A percentile compares a stretch with the other conserved stretches of the same genome.
Evolutionary conservation across 1,284 basidiomycete genomes (phyloP).

Genomic region (Marasmius fiardii): DNA sequence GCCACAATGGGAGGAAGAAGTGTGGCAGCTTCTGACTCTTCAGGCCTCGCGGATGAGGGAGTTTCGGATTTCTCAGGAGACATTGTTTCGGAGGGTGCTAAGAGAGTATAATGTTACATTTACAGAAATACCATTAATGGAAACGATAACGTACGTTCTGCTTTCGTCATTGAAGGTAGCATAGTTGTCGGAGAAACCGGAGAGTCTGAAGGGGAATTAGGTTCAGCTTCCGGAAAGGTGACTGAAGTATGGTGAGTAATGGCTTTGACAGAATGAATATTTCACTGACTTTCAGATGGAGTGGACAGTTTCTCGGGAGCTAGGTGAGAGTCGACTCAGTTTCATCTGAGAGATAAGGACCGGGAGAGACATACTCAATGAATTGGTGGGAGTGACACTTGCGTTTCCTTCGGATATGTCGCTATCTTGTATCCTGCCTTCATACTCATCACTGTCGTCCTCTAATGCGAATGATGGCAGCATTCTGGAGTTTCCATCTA

Average conservation of each 20-base stretch:
- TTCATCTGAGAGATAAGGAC: background rate
- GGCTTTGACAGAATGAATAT: no score
- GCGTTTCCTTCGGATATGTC: slow-evolving; percentile 6
- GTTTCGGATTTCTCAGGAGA: background rate
- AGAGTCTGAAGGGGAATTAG: background rate
- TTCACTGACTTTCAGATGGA: background rate
- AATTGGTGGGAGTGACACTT: slow-evolving; percentile 4
- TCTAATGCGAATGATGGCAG: slow-evolving; percentile 26
- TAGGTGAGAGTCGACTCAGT: background rate
- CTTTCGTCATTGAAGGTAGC: background rate
- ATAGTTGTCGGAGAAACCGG: background rate
- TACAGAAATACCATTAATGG: background rate
- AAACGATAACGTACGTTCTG: background rate
- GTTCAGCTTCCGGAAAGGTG: background rate
- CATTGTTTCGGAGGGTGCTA: background rate
- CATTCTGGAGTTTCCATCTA: slow-evolving; percentile 22
- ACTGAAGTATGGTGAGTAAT: background rate
- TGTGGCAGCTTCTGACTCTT: background rate
- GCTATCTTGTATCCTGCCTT: slow-evolving; percentile 18
- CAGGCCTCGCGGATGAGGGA: no score
- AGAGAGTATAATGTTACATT: background rate
- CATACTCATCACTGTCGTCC: slow-evolving; percentile 19
- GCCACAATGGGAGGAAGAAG: background rate
- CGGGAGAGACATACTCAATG: slow-evolving; percentile 2
- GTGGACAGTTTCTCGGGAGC: background rate